Evolutionary conservation across 78 protist genomes (phyloP).

Genomic region (Pelomyxa schiedti): DNA sequence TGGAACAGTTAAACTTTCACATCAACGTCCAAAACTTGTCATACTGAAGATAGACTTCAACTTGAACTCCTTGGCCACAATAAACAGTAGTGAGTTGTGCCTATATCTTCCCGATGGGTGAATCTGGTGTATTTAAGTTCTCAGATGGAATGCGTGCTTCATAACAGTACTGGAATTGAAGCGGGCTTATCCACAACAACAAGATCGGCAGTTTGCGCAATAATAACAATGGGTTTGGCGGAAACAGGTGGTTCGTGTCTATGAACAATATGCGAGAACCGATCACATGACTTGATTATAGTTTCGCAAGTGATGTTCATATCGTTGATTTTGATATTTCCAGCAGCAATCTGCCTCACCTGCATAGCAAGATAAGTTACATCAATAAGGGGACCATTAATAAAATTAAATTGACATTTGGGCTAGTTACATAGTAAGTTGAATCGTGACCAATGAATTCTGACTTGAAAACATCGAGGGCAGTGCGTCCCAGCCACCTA

Average conservation of each 20-base stretch:
- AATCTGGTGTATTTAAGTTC: conserved; percentile 25
- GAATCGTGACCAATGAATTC: conserved; percentile 25
- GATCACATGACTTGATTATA: conserved; percentile 8
- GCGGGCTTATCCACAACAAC: conserved; percentile 74
- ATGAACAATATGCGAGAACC: conserved; percentile 49
- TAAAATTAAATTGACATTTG: not conserved
- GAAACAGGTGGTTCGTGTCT: conserved; percentile 79
- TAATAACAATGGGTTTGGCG: not conserved
- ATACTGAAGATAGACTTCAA: conserved; percentile 12
- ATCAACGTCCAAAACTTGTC: not conserved
- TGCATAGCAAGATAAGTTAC: conserved; percentile 10
- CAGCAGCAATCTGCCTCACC: conserved; percentile 22
- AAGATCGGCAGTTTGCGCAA: conserved; percentile 38
- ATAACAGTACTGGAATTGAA: conserved; percentile 25
- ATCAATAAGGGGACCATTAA: not conserved
- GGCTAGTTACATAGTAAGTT: conserved; percentile 10
- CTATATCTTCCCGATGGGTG: conserved; percentile 73
- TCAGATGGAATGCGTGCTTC: not conserved
- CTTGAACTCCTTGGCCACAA: conserved; percentile 28
- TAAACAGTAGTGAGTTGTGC: conserved; percentile 44
- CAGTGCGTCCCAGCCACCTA: conserved; percentile 61
- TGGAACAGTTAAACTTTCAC: not conserved
- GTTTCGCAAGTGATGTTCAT: not conserved
- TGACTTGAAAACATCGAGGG: conserved; percentile 32
- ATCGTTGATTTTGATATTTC: conserved; percentile 31